Conservation (phyloP, 257 asterid species). For the Salvia miltiorrhiza region DNA sequence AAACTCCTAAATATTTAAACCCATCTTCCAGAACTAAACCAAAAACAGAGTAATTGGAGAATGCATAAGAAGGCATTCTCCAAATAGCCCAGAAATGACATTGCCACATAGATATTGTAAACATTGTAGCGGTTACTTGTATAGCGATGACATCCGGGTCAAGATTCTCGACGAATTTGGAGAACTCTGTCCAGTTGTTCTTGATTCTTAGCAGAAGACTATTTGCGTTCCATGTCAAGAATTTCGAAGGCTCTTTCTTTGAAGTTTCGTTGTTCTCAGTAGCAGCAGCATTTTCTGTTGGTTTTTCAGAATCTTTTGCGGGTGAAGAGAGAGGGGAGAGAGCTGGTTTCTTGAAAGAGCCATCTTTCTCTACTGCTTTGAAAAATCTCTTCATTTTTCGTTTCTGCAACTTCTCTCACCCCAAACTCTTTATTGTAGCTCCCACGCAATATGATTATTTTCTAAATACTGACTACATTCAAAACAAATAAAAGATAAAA, state of each 20-base stretch:
- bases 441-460: no score
- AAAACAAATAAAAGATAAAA: no score
- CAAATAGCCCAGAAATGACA: conserved; percentile 11
- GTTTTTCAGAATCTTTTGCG: conserved; percentile 20
- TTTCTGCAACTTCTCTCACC: not conserved
- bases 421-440: not conserved
- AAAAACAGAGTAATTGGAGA: not conserved
- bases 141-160: conserved; percentile 92
- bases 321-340: conserved; percentile 36
- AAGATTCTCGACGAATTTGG: conserved; percentile 54
- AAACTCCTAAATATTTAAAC: not conserved
- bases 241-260: conserved; percentile 61
- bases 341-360: conserved; percentile 63
- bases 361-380: conserved; percentile 76
- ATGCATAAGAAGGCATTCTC: not conserved
- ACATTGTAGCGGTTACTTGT: conserved; percentile 46
- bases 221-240: conserved; percentile 94
- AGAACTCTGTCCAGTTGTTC: conserved; percentile 73
- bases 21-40: not conserved
- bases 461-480: no score
- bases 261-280: conserved; percentile 19
- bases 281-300: conserved; percentile 29
- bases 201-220: conserved; percentile 76
- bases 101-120: not conserved
- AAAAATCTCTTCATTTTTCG: conserved; percentile 78